Percentiles rank a stretch among this genome's conserved stretches.
These are phyloP conservation scores for Pochonia chlamydosporia DNA, from an alignment of 2,329 filamentous ascomycete species.

Conservation along the genomic window DNA sequence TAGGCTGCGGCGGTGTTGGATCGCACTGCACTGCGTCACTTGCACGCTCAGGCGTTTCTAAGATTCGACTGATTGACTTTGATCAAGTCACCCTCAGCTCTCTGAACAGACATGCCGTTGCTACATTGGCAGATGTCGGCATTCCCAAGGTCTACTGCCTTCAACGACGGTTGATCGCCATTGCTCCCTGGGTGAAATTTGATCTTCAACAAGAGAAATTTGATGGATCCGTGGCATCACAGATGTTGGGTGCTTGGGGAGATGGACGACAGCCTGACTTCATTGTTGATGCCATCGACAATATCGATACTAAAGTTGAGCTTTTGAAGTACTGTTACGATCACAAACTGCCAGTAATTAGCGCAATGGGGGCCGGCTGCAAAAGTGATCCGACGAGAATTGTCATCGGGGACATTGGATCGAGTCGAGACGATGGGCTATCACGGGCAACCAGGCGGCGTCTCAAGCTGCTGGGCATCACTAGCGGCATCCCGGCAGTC, in stretches of 20 bases:
- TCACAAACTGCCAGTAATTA: conserved; percentile 75
- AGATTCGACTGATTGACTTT: conserved; percentile 86
- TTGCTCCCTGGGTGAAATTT: conserved; percentile 87
- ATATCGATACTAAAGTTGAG: conserved; percentile 93
- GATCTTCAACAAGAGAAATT: conserved; percentile 85
- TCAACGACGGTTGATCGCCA: conserved; percentile 70
- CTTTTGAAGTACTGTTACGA: conserved; percentile 83
- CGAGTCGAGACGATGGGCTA: conserved; percentile 80
- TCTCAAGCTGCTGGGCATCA: conserved; percentile 72
- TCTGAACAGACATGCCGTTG: conserved; percentile 91
- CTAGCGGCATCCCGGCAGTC: conserved; percentile 81
- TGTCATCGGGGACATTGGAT: conserved; percentile 84
- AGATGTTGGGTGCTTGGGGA: conserved; percentile 62
- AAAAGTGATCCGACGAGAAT: conserved; percentile 83
- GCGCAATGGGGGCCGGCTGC: conserved; percentile 92
- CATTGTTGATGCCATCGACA: conserved; percentile 96
- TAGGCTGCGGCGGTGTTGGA: conserved; percentile 91
- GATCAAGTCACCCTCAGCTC: conserved; percentile 95
- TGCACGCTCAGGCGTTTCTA: conserved; percentile 82
- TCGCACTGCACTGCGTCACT: conserved; percentile 86
- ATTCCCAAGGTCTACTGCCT: conserved; percentile 87
- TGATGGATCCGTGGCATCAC: conserved; percentile 57
- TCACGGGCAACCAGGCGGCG: conserved; percentile 78
- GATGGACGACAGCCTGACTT: conserved; percentile 66
- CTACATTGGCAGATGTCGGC: conserved; percentile 89